Percentiles rank a stretch among this genome's conserved stretches.
Conservation (phyloP, 495 filamentous ascomycete genomes). For the Daldinia decipiens region DNA sequence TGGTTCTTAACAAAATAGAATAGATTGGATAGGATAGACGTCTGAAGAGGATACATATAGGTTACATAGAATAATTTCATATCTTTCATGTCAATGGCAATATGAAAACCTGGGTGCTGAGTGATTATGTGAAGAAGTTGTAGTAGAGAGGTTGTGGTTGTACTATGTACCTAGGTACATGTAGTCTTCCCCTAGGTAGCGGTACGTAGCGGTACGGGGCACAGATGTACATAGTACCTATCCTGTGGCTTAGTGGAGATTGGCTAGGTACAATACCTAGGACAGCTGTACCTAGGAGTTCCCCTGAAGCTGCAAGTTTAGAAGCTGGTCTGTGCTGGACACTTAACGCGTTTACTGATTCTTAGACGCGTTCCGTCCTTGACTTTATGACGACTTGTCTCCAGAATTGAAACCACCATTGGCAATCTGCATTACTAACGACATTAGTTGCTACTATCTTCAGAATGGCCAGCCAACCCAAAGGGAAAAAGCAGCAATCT, state of each 20-base stretch:
- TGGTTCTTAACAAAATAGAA: background rate
- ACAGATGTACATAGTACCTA: too few species aligned
- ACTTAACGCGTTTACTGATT: slow-evolving; percentile 39
- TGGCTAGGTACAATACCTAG: too few species aligned
- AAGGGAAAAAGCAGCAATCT: slow-evolving; percentile 76
- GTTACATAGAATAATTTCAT: background rate
- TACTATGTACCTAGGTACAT: too few species aligned
- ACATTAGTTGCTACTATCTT: background rate
- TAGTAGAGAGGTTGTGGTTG: background rate
- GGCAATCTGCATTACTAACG: background rate
- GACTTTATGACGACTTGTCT: slow-evolving; percentile 5
- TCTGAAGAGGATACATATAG: background rate
- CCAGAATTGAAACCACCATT: slow-evolving; percentile 1
- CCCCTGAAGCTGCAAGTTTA: slow-evolving; percentile 6
- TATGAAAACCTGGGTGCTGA: background rate
- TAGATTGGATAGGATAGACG: background rate
- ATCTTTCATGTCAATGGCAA: background rate
- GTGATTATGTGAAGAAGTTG: background rate
- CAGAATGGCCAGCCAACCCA: slow-evolving; percentile 54
- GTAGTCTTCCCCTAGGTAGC: background rate
- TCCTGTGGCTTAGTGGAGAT: slow-evolving; percentile 10
- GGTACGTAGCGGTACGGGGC: background rate
- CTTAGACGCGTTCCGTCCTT: slow-evolving; percentile 27
- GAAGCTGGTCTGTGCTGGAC: slow-evolving; percentile 31
- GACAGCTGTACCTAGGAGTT: too few species aligned